Percentiles rank a stretch among this genome's conserved stretches.
Evolutionary conservation across 495 filamentous ascomycete genomes (phyloP).

Genomic region (Penicillium herquei): DNA sequence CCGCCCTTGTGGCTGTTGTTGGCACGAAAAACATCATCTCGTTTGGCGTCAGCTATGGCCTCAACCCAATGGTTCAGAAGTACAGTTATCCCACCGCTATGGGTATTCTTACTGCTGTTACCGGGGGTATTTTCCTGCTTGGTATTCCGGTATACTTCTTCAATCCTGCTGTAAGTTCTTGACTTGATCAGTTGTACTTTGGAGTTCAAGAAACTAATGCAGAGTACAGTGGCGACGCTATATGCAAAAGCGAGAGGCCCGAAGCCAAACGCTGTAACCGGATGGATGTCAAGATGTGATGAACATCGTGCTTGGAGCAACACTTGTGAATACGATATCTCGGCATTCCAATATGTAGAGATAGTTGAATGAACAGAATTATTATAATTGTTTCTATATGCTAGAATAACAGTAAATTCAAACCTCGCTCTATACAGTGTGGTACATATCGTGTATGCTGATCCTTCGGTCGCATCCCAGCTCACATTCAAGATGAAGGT

Average conservation of each 20-base stretch:
- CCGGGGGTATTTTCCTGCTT: constrained; percentile 25
- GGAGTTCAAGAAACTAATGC: neutral
- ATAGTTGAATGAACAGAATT: too few relatives aligned
- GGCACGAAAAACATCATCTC: constrained; percentile 39
- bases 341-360: too few relatives aligned
- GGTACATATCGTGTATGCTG: too few relatives aligned
- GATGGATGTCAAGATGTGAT: neutral
- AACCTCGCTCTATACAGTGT: too few relatives aligned
- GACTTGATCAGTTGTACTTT: too few relatives aligned
- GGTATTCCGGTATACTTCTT: constrained; percentile 36
- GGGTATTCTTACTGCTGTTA: constrained; percentile 30
- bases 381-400: too few relatives aligned
- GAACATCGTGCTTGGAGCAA: too few relatives aligned
- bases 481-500: neutral
- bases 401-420: too few relatives aligned
- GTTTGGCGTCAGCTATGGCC: constrained; percentile 36
- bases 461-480: too few relatives aligned
- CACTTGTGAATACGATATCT: too few relatives aligned
- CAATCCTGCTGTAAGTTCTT: constrained; percentile 25
- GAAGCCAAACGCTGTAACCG: neutral
- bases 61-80: constrained; percentile 28
- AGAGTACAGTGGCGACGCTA: constrained; percentile 16
- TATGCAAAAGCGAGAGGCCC: constrained; percentile 2
- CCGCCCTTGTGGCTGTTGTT: constrained; percentile 38
- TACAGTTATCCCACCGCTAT: constrained; percentile 30